Evolutionary conservation across 768 basidiomycete genomes (phyloP), one percentile per base, ranked within the genome.

Genomic region (Macrolepiota albuminosa): DNA sequence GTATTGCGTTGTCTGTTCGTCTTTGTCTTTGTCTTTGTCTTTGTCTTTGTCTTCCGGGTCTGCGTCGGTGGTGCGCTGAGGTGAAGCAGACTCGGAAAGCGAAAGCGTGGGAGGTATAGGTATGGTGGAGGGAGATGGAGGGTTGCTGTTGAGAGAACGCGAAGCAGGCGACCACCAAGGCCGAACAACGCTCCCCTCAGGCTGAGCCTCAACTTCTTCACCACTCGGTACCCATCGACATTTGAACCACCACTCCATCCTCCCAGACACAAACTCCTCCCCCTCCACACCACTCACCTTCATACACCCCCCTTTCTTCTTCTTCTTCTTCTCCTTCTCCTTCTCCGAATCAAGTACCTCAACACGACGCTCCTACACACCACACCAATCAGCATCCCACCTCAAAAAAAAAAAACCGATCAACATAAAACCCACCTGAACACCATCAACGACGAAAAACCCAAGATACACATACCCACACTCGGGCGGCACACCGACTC

Each of bases 151-250:
- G 3, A 26, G 18, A 48, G 50, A 24, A n/a, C 45, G 59, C 36
- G 43, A 51, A 26, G 42, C 42, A 10, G 65, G 58, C 37, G 62
- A 61, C 73, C 73, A 76, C 67, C 72, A 73, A 18, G 68, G 64
- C 26, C 58, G 48, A 4, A 63, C 61, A 37, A 59, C 48, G 49
- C 18, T 21, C 48, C n/a, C 57, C 53, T 49, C n/a, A 24, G 57
- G 37, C 14, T 51, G 39, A 1, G 31, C 48, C n/a, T 58, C 47
- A 6, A 49, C 57, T 63, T 78, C 74, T 67, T 84, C 82, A 3
- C 82, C 83, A 26, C 82, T 83, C 5, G 76, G 69, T 11, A 72
- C 73, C 84, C 84, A 85, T 52, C 73, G 65, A 31, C 82, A 72
- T n/a, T 68, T 71, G 45, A 84, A 71, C 46, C 63, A 64, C 83